These are phyloP conservation scores for Silene noctiflora DNA, from an alignment of 179 eudicot species.

Conservation along the genomic window DNA sequence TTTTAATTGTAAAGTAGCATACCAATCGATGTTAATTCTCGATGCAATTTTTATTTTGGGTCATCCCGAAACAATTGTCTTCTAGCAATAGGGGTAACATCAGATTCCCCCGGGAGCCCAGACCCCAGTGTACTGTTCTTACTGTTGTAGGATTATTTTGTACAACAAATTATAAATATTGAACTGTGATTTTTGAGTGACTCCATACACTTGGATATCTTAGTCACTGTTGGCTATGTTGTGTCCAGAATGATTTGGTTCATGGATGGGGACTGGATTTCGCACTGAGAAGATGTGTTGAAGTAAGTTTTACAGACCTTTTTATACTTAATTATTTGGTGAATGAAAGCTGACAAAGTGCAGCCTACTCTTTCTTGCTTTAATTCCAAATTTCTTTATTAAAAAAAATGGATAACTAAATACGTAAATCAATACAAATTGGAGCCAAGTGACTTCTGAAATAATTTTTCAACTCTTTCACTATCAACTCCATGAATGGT, in stretches of 20 bases:
- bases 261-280: constrained; percentile 99
- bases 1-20: not conserved
- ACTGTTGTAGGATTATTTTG: not conserved
- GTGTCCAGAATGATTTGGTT: constrained; percentile 82
- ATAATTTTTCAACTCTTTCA: not conserved
- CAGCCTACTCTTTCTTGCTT: no score
- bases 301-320: constrained; percentile 44
- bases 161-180: not conserved
- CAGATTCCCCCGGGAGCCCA: not conserved
- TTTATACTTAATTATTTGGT: no score
- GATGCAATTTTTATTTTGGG: not conserved
- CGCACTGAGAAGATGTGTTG: constrained; percentile 92
- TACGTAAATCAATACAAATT: no score
- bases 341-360: no score
- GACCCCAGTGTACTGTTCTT: not conserved
- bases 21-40: not conserved
- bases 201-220: constrained; percentile 7
- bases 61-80: not conserved
- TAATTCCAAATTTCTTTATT: no score
- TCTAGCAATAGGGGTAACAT: not conserved
- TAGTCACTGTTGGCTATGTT: constrained; percentile 1
- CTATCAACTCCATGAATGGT: not conserved
- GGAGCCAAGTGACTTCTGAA: not conserved
- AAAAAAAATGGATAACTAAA: no score
- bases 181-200: not conserved